Evolutionary conservation across 73 alveolate genomes (phyloP).

Genomic region (Paramecium sexaurelia): DNA sequence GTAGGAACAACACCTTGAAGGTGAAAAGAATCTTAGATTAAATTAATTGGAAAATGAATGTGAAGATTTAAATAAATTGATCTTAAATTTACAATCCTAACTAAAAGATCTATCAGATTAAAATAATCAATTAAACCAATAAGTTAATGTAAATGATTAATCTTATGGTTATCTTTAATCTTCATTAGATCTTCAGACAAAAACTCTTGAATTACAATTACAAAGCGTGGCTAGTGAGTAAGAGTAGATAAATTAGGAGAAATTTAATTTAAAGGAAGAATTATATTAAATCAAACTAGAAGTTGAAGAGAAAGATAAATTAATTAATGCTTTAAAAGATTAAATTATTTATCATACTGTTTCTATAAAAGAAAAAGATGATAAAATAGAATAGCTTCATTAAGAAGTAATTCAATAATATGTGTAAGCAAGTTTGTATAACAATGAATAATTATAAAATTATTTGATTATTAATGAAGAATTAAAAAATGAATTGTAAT

Average conservation of each 20-base stretch:
- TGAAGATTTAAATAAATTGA: neutral
- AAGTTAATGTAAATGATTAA: neutral
- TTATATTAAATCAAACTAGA: neutral
- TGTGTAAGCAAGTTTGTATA: neutral
- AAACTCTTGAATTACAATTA: neutral
- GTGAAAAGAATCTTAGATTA: neutral
- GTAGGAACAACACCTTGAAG: neutral
- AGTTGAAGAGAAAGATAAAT: neutral
- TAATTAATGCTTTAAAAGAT: neutral
- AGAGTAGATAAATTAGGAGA: neutral
- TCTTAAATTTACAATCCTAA: neutral
- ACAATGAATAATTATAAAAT: neutral
- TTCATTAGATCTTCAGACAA: neutral
- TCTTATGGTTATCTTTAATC: neutral
- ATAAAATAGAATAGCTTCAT: neutral
- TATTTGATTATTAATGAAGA: neutral
- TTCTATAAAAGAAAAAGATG: neutral
- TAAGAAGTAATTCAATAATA: neutral
- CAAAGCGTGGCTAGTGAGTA: neutral
- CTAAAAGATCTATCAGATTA: neutral
- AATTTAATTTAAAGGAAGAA: neutral
- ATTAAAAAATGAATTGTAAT: neutral
- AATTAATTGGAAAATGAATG: neutral
- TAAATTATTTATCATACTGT: neutral
- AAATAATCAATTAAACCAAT: neutral